Base-by-base conservation (phyloP, 768 basidiomycete genomes). In the Lepiota subincarnata region DNA sequence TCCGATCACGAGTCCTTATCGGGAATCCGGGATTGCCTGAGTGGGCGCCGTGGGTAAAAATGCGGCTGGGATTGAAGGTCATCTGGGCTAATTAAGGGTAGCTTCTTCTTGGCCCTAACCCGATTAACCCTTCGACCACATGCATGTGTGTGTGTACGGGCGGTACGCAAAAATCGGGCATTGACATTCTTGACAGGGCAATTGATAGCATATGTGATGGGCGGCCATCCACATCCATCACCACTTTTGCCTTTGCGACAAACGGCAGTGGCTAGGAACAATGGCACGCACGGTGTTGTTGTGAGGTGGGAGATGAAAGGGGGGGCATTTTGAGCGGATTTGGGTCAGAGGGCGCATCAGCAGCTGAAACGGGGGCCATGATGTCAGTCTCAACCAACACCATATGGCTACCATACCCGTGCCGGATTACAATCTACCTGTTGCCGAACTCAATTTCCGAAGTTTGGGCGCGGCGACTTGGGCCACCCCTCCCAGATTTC, bases 131-230 rank as follows among this genome's bases (percentile, higher is more conserved):
- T 8, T 31, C 10, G 24, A 24, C 24, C 24, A 24, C 24, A 24
- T 5, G n/a, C n/a, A n/a, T n/a, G n/a, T n/a, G n/a, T n/a, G n/a
- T n/a, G 44, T 36, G 45, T 11, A 13, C 46, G 53, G 46, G 38
- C 46, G 53, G 53, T 48, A 54, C 53, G 53, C 45, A 48, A 48
- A 54, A 54, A 54, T 47, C 45, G 53, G 53, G 53, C 41, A 48
- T 54, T 54, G 47, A 40, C 26, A 48, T 54, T 54, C 53, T 45
- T 54, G 47, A 54, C 34, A 18, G n/a, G n/a, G 36, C 35, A 34
- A 41, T 38, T 54, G 53, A 54, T 54, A 46, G 53, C 53, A 34
- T 54, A 54, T 54, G 53, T 54, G 53, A 54, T 54, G 45, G 38
- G 34, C 45, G 24, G 45, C 24, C 31, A 4, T 6, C 37, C 24